A percentile compares a stretch with the other conserved stretches of the same genome.
Evolutionary conservation across 106 monocot genomes (phyloP).

Genomic region (Posidonia australis): DNA sequence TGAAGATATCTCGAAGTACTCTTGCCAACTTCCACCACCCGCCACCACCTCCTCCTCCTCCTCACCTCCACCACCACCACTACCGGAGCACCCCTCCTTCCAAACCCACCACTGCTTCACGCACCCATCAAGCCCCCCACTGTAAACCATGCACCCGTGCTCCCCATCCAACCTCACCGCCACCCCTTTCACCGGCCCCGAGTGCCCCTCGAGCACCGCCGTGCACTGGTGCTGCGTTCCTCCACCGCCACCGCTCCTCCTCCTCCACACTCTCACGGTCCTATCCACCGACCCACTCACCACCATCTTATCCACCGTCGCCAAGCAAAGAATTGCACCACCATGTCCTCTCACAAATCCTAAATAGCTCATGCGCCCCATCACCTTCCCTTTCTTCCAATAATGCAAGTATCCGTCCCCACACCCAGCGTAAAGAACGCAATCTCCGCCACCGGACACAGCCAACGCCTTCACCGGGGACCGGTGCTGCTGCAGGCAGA

Average conservation of each 20-base stretch:
- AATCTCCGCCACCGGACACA: neutral
- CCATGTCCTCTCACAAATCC: neutral
- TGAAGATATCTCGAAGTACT: too few relatives aligned
- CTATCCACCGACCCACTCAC: constrained; percentile 8
- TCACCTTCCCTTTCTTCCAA: constrained; percentile 1
- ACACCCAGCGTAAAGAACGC: constrained; percentile 9
- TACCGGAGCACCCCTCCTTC: neutral
- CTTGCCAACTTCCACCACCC: too few relatives aligned
- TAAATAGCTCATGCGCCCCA: neutral
- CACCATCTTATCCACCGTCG: constrained; percentile 2
- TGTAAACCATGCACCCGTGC: constrained; percentile 5
- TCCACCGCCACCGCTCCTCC: too few relatives aligned
- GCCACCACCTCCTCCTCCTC: too few relatives aligned
- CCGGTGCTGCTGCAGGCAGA: neutral
- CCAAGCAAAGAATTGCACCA: constrained; percentile 1
- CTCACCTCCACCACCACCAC: too few relatives aligned
- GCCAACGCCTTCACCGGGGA: constrained; percentile 3
- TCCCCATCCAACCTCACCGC: constrained; percentile 3
- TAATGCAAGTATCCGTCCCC: constrained; percentile 4
- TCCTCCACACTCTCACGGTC: constrained; percentile 11
- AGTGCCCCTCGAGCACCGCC: constrained; percentile 2
- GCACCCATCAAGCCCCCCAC: constrained; percentile 6
- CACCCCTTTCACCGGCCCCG: constrained; percentile 7
- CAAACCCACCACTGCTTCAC: constrained; percentile 10
- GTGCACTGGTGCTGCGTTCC: too few relatives aligned